Percentiles rank a stretch among this genome's conserved stretches.
phyloP scores from a whole-genome alignment of 345 rosid species.

The Hibiscus mutabilis region DNA sequence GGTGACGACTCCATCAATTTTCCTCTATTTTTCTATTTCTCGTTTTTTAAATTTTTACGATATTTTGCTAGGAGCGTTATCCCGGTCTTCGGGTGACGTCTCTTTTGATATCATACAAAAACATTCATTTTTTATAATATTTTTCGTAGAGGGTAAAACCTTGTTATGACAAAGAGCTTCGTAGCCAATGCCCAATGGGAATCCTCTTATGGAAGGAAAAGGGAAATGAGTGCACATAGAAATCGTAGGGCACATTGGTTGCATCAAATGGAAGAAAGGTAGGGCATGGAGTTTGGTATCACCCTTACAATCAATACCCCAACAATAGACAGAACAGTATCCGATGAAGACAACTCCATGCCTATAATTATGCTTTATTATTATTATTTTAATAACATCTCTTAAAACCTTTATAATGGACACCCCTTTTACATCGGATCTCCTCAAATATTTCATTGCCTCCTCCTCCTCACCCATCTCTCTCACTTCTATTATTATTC shows the following conservation, averaged over 20 bases:
- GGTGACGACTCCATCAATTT: too few relatives aligned
- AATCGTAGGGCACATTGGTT: constrained; percentile 3
- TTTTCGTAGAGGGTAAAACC: too few relatives aligned
- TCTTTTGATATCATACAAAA: too few relatives aligned
- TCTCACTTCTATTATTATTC: constrained; percentile 34
- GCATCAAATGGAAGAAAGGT: constrained; percentile 21
- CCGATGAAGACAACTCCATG: constrained; percentile 8
- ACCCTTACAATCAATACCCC: background rate
- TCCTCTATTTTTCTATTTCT: too few relatives aligned
- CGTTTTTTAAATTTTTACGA: too few relatives aligned
- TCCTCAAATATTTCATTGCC: constrained; percentile 35
- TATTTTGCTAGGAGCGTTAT: too few relatives aligned
- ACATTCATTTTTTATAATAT: too few relatives aligned
- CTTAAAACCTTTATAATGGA: background rate
- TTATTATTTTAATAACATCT: background rate
- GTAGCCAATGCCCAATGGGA: too few relatives aligned
- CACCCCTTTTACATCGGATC: constrained; percentile 26
- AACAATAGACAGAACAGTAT: constrained; percentile 14
- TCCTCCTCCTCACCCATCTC: constrained; percentile 16
- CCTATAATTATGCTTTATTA: background rate
- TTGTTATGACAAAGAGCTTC: too few relatives aligned
- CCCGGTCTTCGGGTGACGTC: too few relatives aligned
- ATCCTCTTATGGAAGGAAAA: too few relatives aligned
- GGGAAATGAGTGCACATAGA: background rate
- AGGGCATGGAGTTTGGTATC: constrained; percentile 19